Base-by-base conservation (phyloP, 495 filamentous ascomycete genomes). In the Cercophora newfieldiana region DNA sequence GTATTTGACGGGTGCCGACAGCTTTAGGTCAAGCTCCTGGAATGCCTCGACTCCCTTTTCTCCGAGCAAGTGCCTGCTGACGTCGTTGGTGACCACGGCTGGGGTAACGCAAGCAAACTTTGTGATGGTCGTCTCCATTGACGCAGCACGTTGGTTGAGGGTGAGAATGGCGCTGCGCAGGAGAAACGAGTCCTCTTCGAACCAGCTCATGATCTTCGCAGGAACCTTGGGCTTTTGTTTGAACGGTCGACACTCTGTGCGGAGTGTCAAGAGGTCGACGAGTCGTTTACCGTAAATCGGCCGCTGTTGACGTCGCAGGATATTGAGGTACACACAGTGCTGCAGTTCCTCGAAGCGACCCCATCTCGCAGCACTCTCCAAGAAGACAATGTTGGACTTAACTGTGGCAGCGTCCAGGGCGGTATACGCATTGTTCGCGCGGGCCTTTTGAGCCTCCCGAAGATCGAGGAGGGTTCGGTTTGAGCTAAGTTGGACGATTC, bases 61-160 rank as follows among this genome's bases (percentile, higher is more conserved):
- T 1, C 87, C 89, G 18, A 93, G 81, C 4, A 89, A 78, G 31
- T 92, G 80, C 55, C 87, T 83, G 10, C 85, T 86, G 71, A 94
- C 83, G 57, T 96, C 93, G 14, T 88, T 82, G 1, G 94, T 92
- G 18, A 95, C 86, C 31, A 92, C 93, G 14, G 92, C 88, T 0
- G 94, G 94, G 0, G 94, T 98, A 59, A 97, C 88, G 67, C 93
- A 98, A 29, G 88, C 91, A 69, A 97, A 98, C 72, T 93, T 90
- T 65, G 89, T 87, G 55, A 97, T 87, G n/a, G 86, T 88, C 1
- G 86, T 84, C 67, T 92, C 86, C 79, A 96, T 84, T 1, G 81
- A 80, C 26, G 83, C 81, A 1, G 92, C 84, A 4, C 93, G 88
- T 70, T 93, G 83, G 26, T 89, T 84, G 4, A 97, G 74, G 0